Base-by-base conservation (phyloP, 805 yeast species). In the Ogataea naganishii region DNA sequence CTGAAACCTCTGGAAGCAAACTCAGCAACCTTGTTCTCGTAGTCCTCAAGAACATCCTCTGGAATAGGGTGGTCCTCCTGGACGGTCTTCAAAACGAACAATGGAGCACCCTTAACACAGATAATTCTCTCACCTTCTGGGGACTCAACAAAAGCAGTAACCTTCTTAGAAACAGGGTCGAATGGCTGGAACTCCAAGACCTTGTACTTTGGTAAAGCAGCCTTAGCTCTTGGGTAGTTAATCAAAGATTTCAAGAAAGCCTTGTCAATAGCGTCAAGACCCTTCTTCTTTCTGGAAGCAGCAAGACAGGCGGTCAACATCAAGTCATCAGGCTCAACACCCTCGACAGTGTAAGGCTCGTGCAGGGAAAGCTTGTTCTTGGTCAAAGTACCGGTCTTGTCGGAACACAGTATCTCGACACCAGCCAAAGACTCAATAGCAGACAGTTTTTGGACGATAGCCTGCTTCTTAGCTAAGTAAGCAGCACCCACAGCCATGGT, bases 401-500 rank as follows among this genome's bases (percentile, higher is more conserved):
- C 96, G 52, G 96, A 86, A 79, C 96, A 86, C 62, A 86, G 74
- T 65, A 86, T 84, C 69, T 88, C 95, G 56, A 86, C 96, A 78
- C 95, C 95, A 46, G 95, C 96, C 50, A 86, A 71, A 41, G 95
- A 86, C 69, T 86, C 96, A 68, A 86, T 86, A 47, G 96, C 96
- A 62, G 95, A 82, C 56, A 86, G 73, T 62, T 86, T 86, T 68
- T 86, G 96, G 53, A 86, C 96, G 72, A 86, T 86, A 49, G 96
- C 96, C 68, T 84, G 84, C 68, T 85, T 86, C 76, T 85, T 83
- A 53, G 96, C 96, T 58, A 86, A 72, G 80, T 86, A 84, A 58
- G 96, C 95, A 62, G 96, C 96, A 78, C 96, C 96, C 66, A 88
- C 96, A 64, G 96, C 96, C 96, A 86, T 85, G 62, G 96, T 86